These are phyloP conservation scores for Panus rudis DNA, from an alignment of 768 basidiomycete genomes.

Conservation along the genomic window DNA sequence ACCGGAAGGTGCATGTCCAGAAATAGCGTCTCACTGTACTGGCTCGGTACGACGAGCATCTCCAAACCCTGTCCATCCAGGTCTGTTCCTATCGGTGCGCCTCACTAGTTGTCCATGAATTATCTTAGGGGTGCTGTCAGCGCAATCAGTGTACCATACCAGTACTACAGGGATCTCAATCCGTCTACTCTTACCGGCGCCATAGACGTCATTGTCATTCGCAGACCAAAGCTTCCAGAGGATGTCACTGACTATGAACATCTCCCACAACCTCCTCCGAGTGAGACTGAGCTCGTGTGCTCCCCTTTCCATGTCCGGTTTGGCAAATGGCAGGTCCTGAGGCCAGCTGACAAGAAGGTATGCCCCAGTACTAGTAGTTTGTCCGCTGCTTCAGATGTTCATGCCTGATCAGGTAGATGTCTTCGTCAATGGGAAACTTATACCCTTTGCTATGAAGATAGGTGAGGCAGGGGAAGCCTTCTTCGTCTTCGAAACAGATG, in stretches of 20 bases:
- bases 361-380: too few relatives aligned
- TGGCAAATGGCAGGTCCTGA: conserved; percentile 92
- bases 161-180: conserved; percentile 90
- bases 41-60: too few relatives aligned
- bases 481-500: conserved; percentile 96
- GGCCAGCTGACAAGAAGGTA: conserved; percentile 92
- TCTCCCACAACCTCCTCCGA: conserved; percentile 20
- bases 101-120: too few relatives aligned
- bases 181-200: conserved; percentile 96
- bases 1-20: too few relatives aligned
- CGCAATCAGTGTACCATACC: conserved; percentile 80
- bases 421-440: conserved; percentile 74
- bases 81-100: too few relatives aligned
- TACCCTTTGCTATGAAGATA: conserved; percentile 97
- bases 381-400: background rate
- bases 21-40: too few relatives aligned
- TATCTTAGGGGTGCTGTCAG: conserved; percentile 82
- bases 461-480: conserved; percentile 98
- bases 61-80: too few relatives aligned
- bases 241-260: conserved; percentile 9
- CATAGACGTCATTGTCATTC: conserved; percentile 97
- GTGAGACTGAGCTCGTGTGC: conserved; percentile 65
- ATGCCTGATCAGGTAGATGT: conserved; percentile 63
- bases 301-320: conserved; percentile 97
- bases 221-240: conserved; percentile 38